phyloP scores from a whole-genome alignment of 2,329 filamentous ascomycete species.

The Alternaria arbusti region DNA sequence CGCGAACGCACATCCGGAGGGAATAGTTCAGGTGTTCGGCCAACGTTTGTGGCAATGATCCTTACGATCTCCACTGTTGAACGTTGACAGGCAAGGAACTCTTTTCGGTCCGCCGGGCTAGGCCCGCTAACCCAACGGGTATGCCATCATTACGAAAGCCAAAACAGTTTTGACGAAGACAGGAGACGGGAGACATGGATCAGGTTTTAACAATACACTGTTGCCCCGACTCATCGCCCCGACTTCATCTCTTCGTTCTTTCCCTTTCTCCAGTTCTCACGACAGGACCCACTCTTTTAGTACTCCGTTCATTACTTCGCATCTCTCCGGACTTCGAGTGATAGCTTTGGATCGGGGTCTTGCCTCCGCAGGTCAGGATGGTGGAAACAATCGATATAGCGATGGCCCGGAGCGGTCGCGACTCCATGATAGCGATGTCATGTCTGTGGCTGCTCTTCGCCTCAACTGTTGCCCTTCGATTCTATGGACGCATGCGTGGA shows the following conservation, averaged over 20 bases:
- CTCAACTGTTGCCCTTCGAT: conserved; percentile 17
- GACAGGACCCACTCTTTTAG: not conserved
- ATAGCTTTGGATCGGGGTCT: not conserved
- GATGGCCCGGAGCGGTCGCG: conserved; percentile 23
- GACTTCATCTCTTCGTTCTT: not conserved
- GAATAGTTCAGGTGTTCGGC: not conserved
- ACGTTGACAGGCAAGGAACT: conserved; percentile 3
- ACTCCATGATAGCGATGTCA: conserved; percentile 28
- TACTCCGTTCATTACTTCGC: not conserved
- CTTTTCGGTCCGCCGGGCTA: not conserved
- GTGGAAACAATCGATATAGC: conserved; percentile 12
- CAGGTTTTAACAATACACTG: not conserved
- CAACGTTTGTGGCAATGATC: conserved; percentile 2
- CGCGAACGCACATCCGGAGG: no score
- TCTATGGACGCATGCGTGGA: conserved; percentile 21
- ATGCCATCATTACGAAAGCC: conserved; percentile 2
- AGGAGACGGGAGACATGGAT: conserved; percentile 4
- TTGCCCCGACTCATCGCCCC: not conserved
- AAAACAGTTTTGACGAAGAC: not conserved
- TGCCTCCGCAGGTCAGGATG: conserved; percentile 7
- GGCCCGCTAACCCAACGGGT: not conserved
- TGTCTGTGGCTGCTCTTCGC: conserved; percentile 25
- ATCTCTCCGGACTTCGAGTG: not conserved
- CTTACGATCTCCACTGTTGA: not conserved
- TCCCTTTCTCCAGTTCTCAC: not conserved